These are phyloP conservation scores for Scenedesmus sp. DNA, from an alignment of 163 green algal genomes.

Conservation along the genomic window DNA sequence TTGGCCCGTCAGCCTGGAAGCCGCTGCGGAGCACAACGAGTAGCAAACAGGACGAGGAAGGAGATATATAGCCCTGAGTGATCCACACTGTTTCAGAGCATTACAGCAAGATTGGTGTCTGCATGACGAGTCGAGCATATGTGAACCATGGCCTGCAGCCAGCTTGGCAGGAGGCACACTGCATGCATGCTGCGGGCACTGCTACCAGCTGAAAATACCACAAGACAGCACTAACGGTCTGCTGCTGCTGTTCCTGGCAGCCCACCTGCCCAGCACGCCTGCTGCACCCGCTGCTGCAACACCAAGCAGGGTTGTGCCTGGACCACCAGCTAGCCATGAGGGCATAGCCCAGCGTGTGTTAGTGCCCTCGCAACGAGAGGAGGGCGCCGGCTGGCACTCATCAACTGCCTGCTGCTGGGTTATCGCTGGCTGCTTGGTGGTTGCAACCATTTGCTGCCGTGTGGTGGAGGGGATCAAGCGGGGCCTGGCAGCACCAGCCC, in stretches of 20 bases:
- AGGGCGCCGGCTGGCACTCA: not conserved
- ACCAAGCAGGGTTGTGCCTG: slow-evolving; percentile 23
- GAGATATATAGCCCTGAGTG: not conserved
- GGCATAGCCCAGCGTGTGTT: slow-evolving; percentile 9
- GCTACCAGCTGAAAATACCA: not conserved
- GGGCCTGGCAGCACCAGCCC: not conserved
- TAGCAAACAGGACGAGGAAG: not conserved
- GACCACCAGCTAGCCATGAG: not conserved
- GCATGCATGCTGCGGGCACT: not conserved
- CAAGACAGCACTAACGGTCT: not conserved
- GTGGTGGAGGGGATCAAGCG: not conserved
- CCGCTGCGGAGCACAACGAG: not conserved
- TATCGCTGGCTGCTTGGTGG: not conserved
- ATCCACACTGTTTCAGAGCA: not conserved
- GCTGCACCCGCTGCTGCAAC: slow-evolving; percentile 21
- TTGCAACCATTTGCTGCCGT: not conserved
- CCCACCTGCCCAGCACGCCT: slow-evolving; percentile 19
- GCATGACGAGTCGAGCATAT: no score
- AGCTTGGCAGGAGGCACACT: not conserved
- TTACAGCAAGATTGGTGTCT: not conserved
- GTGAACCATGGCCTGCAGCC: not conserved
- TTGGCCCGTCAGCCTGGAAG: slow-evolving; percentile 79
- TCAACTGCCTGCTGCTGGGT: not conserved
- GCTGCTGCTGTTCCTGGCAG: not conserved
- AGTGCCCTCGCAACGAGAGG: not conserved